A percentile compares a stretch with the other conserved stretches of the same genome.
Conservation (phyloP, 1,284 basidiomycete genomes). For the Amylostereum areolatum region DNA sequence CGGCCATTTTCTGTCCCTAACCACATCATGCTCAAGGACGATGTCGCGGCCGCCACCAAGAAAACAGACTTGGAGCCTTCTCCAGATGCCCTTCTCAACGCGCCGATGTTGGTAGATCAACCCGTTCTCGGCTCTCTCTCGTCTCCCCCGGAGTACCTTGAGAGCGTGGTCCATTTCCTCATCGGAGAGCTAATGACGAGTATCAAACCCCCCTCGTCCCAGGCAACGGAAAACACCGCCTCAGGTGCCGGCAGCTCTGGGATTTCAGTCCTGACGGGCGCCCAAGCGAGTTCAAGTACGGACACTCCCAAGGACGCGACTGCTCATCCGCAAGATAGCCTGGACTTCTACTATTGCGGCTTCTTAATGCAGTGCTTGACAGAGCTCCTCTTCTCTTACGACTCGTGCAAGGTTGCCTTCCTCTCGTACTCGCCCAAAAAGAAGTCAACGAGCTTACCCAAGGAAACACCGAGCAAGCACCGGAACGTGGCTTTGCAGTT, state of each 20-base stretch:
- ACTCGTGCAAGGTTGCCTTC: conserved; percentile 85
- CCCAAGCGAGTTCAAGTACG: neutral
- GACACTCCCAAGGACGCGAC: neutral
- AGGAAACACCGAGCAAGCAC: conserved; percentile 51
- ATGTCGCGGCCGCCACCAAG: conserved; percentile 16
- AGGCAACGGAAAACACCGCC: conserved; percentile 11
- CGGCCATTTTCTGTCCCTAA: conserved; percentile 57
- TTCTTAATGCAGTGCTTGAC: conserved; percentile 92
- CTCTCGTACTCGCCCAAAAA: conserved; percentile 75
- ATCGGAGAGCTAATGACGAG: conserved; percentile 65
- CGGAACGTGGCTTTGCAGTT: conserved; percentile 68
- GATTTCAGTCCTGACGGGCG: neutral
- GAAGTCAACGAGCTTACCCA: conserved; percentile 52
- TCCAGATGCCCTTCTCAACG: conserved; percentile 18
- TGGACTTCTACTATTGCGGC: conserved; percentile 64
- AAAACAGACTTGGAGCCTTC: conserved; percentile 16
- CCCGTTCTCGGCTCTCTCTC: conserved; percentile 20
- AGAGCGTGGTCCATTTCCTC: conserved; percentile 68
- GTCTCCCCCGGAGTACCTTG: conserved; percentile 42
- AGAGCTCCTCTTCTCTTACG: conserved; percentile 91
- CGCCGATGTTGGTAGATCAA: conserved; percentile 69
- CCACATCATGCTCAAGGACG: conserved; percentile 57
- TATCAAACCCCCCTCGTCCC: conserved; percentile 33
- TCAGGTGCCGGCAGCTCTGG: conserved; percentile 6
- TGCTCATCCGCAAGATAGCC: conserved; percentile 2